Evolutionary conservation across 1,284 basidiomycete genomes (phyloP).

Genomic region (Athelia sp.): DNA sequence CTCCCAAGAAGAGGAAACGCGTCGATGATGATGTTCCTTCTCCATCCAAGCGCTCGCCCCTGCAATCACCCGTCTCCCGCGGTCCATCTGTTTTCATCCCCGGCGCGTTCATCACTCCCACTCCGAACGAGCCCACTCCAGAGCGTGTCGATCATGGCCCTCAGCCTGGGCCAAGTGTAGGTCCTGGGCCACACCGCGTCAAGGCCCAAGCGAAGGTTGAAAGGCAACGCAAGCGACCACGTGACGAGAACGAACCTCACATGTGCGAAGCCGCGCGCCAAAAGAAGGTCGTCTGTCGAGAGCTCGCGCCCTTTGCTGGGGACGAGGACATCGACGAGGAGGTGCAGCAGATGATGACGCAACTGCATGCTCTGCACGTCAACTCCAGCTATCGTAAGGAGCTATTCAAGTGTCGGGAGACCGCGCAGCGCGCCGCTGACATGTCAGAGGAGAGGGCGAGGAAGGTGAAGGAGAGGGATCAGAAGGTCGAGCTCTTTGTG

Average conservation of each 20-base stretch:
- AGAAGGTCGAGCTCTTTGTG: constrained; percentile 7
- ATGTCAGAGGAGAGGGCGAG: constrained; percentile 6
- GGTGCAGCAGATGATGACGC: constrained; percentile 20
- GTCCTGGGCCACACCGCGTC: neutral
- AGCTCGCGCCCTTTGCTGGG: constrained; percentile 9
- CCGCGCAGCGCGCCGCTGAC: constrained; percentile 14
- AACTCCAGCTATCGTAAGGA: constrained; percentile 10
- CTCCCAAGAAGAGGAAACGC: neutral
- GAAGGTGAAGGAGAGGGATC: constrained; percentile 13
- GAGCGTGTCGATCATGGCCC: too few species aligned
- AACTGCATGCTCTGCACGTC: constrained; percentile 13
- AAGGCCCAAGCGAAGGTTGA: neutral
- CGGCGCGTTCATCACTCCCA: neutral
- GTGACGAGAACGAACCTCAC: constrained; percentile 4
- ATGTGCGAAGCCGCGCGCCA: constrained; percentile 5
- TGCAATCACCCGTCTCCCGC: neutral
- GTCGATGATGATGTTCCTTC: neutral
- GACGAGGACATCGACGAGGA: constrained; percentile 9
- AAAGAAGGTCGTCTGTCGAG: neutral
- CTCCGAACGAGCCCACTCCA: neutral
- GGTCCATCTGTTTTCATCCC: neutral
- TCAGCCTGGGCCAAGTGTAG: neutral
- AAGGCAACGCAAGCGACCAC: neutral
- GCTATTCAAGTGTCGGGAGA: constrained; percentile 16
- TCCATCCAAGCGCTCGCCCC: neutral